Conservation (phyloP, 495 filamentous ascomycete species). For the Entonaema liquescens region DNA sequence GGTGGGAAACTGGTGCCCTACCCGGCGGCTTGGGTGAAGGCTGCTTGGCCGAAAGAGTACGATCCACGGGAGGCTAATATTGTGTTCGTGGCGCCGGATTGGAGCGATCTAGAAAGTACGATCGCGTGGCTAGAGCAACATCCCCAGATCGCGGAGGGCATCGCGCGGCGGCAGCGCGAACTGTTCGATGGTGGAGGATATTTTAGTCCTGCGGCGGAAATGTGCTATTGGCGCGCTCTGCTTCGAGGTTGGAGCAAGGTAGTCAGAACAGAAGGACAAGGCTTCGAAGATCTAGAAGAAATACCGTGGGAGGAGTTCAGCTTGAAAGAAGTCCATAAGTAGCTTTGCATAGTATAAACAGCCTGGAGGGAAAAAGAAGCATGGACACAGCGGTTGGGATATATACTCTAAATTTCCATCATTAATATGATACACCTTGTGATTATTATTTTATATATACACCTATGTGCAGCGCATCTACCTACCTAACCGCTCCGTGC, state of each 20-base stretch:
- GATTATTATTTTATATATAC: slow-evolving; percentile 34
- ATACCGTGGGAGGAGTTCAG: slow-evolving; percentile 55
- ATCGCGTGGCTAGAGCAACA: slow-evolving; percentile 55
- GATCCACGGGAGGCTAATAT: slow-evolving; percentile 56
- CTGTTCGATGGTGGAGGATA: slow-evolving; percentile 57
- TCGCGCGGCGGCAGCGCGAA: slow-evolving; percentile 59
- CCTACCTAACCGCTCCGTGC: slow-evolving; percentile 56
- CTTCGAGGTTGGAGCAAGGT: slow-evolving; percentile 58
- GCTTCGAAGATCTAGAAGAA: slow-evolving; percentile 47
- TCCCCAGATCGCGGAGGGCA: slow-evolving; percentile 54
- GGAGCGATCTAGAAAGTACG: slow-evolving; percentile 58
- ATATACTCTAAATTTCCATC: slow-evolving; percentile 9
- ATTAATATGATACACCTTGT: slow-evolving; percentile 38
- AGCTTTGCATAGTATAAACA: background rate
- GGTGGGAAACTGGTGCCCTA: slow-evolving; percentile 21
- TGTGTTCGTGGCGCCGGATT: slow-evolving; percentile 62
- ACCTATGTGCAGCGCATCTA: slow-evolving; percentile 5
- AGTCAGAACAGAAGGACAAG: slow-evolving; percentile 46
- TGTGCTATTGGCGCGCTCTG: slow-evolving; percentile 63
- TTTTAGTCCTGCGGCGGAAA: slow-evolving; percentile 59
- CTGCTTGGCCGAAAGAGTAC: slow-evolving; percentile 52
- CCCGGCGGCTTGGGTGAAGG: slow-evolving; percentile 38
- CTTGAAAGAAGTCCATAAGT: slow-evolving; percentile 47
- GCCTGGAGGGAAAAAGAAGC: background rate
- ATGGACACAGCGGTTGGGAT: background rate